Base-by-base conservation (phyloP, 2,329 filamentous ascomycete genomes). In the Fonsecaea nubica region DNA sequence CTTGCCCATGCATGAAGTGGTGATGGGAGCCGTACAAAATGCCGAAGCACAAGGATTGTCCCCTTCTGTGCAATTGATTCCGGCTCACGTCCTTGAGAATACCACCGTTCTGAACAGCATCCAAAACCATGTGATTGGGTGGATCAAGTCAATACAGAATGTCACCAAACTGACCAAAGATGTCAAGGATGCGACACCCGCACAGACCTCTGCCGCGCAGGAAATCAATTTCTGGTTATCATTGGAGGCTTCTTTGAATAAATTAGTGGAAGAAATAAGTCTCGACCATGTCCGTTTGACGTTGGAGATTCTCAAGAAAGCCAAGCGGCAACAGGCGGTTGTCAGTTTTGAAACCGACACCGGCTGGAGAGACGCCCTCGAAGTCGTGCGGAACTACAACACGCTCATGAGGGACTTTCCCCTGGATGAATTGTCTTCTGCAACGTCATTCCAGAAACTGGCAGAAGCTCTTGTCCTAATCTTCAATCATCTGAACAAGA, bases 141-240 rank as follows among this genome's bases (percentile, higher is more conserved):
- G 95, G 95, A 99, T 99, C 81, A 96, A 96, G 81, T 96, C 94
- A 10, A 99, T 99, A 71, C 94, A 97, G 77, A 90, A 90, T 56
- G 96, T 97, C 73, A 99, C 95, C 45, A 96, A 96, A 80, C 91
- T 97, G 83, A 92, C 92, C 48, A 89, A 93, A 75, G 95, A 99
- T 74, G 62, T 64, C 9, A 62, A 60, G 45, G 58, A 56, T 45
- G 53, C 54, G 4, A 50, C 54, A 10, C 89, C 92, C 0, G 76
- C 89, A 77, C 84, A 86, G 71, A 85, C 89, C 36, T 96, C 93
- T 25, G 95, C 95, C 36, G 94, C 92, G 64, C 95, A 98, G 78
- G 95, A 99, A 79, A 97, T 99, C 78, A 97, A 97, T 78, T 99
- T 99, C 76, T 99, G 95, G 95, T 80, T 99, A 58, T 96, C 93